Conservation (phyloP, 108 stramenopile species). For the Discostella stelligeroides region DNA sequence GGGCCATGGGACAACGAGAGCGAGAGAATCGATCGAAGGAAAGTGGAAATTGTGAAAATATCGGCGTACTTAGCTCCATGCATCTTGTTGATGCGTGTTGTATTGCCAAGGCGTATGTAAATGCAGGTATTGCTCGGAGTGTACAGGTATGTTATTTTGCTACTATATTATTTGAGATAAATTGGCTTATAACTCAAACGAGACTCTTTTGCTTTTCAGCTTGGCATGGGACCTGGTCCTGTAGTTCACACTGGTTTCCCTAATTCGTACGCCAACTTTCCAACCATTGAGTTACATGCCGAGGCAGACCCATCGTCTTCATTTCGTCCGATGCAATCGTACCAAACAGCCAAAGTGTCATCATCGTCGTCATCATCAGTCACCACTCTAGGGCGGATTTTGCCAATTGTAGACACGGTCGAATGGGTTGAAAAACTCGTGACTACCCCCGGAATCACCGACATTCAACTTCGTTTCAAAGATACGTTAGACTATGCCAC, state of each 20-base stretch:
- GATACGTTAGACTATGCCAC: constrained; percentile 58
- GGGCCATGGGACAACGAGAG: constrained; percentile 72
- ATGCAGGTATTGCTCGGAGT: constrained; percentile 72
- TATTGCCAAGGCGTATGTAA: constrained; percentile 86
- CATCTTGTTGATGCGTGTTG: constrained; percentile 75
- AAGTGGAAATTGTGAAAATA: constrained; percentile 42
- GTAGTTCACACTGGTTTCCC: constrained; percentile 83
- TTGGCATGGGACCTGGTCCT: constrained; percentile 85
- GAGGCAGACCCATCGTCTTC: constrained; percentile 8
- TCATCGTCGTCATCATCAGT: constrained; percentile 18
- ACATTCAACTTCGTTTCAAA: constrained; percentile 87
- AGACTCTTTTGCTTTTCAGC: constrained; percentile 12
- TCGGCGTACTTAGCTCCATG: constrained; percentile 57
- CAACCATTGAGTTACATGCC: constrained; percentile 56
- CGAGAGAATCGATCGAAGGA: constrained; percentile 11
- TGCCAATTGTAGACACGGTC: constrained; percentile 82
- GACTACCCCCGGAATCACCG: constrained; percentile 53
- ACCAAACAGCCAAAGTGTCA: constrained; percentile 18
- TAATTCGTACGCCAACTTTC: constrained; percentile 60
- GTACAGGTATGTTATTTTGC: constrained; percentile 39
- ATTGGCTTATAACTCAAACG: too few relatives aligned
- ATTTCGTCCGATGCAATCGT: constrained; percentile 51
- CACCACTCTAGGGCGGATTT: constrained; percentile 61
- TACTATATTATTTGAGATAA: too few relatives aligned
- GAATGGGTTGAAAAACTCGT: constrained; percentile 64